phyloP scores from a whole-genome alignment of 257 asterid species.

The Paraleonurus japonicus region DNA sequence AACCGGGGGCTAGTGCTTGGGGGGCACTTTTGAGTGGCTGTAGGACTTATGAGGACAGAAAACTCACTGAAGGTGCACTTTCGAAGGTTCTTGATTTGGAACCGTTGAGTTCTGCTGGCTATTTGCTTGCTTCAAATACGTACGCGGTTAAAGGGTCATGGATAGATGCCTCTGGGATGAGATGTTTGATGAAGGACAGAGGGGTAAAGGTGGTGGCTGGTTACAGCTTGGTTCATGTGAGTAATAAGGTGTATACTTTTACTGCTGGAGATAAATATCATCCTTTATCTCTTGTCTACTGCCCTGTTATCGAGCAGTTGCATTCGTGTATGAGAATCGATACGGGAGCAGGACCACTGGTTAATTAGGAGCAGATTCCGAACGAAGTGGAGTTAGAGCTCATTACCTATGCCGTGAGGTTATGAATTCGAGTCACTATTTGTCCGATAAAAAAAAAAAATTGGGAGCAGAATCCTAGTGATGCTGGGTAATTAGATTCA shows the following conservation, averaged over 20 bases:
- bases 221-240: conserved; percentile 63
- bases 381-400: no score
- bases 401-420: no score
- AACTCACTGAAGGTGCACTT: conserved; percentile 40
- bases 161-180: conserved; percentile 58
- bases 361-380: conserved; percentile 21
- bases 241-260: conserved; percentile 44
- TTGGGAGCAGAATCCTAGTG: conserved; percentile 20
- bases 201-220: conserved; percentile 57
- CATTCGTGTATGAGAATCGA: conserved; percentile 56
- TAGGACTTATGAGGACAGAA: conserved; percentile 48
- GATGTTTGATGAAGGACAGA: conserved; percentile 60
- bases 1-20: conserved; percentile 77
- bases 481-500: not conserved
- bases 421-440: no score
- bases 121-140: conserved; percentile 70
- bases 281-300: conserved; percentile 31
- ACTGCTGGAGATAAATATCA: conserved; percentile 52
- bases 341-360: conserved; percentile 21
- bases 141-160: conserved; percentile 69
- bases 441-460: no score
- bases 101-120: conserved; percentile 73
- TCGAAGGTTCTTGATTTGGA: conserved; percentile 66
- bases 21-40: conserved; percentile 83
- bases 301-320: conserved; percentile 46